phyloP scores from a whole-genome alignment of 495 filamentous ascomycete species.

The Friedmanniomyces endolithicus region DNA sequence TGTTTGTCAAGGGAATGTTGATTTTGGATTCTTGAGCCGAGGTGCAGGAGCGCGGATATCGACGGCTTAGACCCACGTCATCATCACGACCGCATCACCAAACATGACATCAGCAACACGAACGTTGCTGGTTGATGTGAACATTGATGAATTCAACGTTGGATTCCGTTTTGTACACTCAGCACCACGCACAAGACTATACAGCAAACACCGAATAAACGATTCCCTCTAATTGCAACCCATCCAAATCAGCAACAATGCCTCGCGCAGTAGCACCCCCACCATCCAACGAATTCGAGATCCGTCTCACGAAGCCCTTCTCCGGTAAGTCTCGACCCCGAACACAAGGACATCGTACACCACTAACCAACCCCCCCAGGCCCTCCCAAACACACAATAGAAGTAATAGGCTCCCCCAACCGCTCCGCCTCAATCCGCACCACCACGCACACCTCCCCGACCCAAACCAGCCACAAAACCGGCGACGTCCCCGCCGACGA shows the following conservation, averaged over 20 bases:
- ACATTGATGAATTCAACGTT: no score
- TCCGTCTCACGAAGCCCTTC: conserved; percentile 20
- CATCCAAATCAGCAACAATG: conserved; percentile 6
- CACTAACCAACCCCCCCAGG: conserved; percentile 5
- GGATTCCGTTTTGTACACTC: neutral
- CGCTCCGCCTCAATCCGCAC: conserved; percentile 8
- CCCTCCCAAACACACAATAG: conserved; percentile 12
- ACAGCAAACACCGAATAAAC: neutral
- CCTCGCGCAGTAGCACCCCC: conserved; percentile 20
- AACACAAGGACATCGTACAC: neutral
- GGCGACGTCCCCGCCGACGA: conserved; percentile 21
- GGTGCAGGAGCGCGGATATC: neutral
- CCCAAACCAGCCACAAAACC: conserved; percentile 8
- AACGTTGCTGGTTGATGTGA: no score
- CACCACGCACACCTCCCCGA: conserved; percentile 1
- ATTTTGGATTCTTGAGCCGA: neutral
- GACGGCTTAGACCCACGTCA: neutral
- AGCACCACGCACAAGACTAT: neutral
- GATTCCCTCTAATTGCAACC: neutral
- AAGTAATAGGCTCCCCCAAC: conserved; percentile 21
- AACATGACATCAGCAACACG: no score
- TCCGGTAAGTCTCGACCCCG: conserved; percentile 3
- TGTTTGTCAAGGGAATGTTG: no score
- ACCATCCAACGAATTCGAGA: conserved; percentile 19
- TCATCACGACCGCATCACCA: no score